These are phyloP conservation scores for Isoetes taiwanensis DNA, from an alignment of 75 land plant genomes.

Conservation along the genomic window DNA sequence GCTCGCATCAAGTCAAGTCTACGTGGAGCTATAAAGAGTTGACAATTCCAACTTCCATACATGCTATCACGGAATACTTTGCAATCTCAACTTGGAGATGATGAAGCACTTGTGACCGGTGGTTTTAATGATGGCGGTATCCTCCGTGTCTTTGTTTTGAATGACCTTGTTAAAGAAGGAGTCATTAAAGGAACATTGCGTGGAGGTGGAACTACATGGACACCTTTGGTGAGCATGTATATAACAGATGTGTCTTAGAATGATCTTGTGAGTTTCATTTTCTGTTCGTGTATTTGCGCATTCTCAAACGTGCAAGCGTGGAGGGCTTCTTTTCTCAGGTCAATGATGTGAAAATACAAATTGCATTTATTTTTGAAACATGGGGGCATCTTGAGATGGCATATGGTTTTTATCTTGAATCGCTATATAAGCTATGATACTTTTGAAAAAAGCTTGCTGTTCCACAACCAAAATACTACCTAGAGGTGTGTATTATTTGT, in stretches of 20 bases:
- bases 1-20: slow-evolving; percentile 76
- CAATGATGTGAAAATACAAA: too few species aligned
- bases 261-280: background rate
- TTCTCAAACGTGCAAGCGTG: slow-evolving; percentile 85
- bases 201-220: slow-evolving; percentile 78
- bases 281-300: slow-evolving; percentile 69
- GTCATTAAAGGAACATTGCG: slow-evolving; percentile 79
- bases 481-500: slow-evolving; percentile 70
- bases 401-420: too few species aligned
- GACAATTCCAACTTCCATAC: slow-evolving; percentile 71
- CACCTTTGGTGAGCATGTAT: slow-evolving; percentile 55
- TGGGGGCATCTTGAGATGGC: too few species aligned
- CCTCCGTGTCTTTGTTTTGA: slow-evolving; percentile 68
- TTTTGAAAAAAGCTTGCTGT: slow-evolving; percentile 77
- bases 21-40: slow-evolving; percentile 82
- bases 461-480: slow-evolving; percentile 76
- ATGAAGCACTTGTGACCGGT: slow-evolving; percentile 41
- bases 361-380: too few species aligned
- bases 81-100: slow-evolving; percentile 56
- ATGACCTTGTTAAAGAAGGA: slow-evolving; percentile 58
- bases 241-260: too few species aligned
- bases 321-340: slow-evolving; percentile 97
- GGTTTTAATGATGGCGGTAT: slow-evolving; percentile 47
- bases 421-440: slow-evolving; percentile 77
- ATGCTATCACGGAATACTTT: slow-evolving; percentile 65